A percentile compares a stretch with the other conserved stretches of the same genome.
These are phyloP conservation scores for Anethum foeniculum DNA, from an alignment of 140 eudicot species.

Conservation along the genomic window DNA sequence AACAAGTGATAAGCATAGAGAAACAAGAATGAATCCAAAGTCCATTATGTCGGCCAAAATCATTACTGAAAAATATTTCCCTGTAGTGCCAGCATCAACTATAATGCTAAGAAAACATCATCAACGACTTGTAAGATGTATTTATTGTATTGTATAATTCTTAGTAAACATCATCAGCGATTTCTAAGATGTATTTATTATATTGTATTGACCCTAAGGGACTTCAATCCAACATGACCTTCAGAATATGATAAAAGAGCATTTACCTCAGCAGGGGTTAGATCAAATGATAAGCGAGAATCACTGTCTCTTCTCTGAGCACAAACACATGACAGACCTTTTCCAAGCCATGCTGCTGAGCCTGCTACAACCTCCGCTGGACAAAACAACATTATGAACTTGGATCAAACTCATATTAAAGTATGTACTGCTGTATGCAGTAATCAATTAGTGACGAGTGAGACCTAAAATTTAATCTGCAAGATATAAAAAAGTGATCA, in stretches of 20 bases:
- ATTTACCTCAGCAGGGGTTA: constrained; percentile 82
- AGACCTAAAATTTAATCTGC: background rate
- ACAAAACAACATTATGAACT: constrained; percentile 24
- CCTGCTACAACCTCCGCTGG: constrained; percentile 96
- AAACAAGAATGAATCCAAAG: constrained; percentile 3
- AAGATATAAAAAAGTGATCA: background rate
- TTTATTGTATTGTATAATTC: background rate
- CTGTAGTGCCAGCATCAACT: background rate
- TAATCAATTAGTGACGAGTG: background rate
- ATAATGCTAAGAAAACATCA: background rate
- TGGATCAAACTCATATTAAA: background rate
- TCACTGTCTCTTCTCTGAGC: constrained; percentile 90
- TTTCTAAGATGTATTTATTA: background rate
- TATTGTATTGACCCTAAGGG: background rate
- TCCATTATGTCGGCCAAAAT: background rate
- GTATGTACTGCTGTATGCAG: background rate
- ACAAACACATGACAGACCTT: constrained; percentile 97
- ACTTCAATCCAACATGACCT: background rate
- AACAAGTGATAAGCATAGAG: background rate
- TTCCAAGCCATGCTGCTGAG: constrained; percentile 99
- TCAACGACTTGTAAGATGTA: background rate
- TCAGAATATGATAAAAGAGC: background rate
- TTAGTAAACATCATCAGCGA: background rate
- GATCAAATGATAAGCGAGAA: constrained; percentile 77
- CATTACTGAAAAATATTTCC: background rate